Conservation (phyloP, 257 asterid species). For the Leptodermis oblonga region DNA sequence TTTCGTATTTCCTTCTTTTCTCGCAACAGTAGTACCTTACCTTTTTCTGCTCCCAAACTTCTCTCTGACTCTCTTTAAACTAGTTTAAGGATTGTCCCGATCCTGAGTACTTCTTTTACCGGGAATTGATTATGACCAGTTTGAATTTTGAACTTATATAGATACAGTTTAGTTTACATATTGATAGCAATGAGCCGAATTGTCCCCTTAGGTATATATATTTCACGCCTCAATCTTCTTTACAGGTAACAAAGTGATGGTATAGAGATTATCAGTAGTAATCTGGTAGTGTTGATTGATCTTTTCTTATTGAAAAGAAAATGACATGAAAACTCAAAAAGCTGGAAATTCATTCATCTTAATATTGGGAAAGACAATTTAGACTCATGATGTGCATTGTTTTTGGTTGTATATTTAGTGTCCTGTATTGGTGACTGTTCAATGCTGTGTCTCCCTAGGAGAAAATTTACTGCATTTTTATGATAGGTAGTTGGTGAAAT, state of each 20-base stretch:
- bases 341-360: background rate
- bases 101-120: slow-evolving; percentile 18
- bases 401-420: background rate
- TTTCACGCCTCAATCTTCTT: background rate
- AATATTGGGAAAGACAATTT: background rate
- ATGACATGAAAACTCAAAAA: too few species aligned
- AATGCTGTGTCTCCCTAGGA: background rate
- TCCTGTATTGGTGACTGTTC: background rate
- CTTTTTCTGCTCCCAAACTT: slow-evolving; percentile 20
- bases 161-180: slow-evolving; percentile 1
- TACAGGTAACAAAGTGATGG: background rate
- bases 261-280: background rate
- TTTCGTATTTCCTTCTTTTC: slow-evolving; percentile 29
- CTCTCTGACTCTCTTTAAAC: slow-evolving; percentile 25
- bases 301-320: background rate
- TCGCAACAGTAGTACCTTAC: slow-evolving; percentile 25
- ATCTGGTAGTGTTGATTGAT: background rate
- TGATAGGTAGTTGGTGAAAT: too few species aligned
- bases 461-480: background rate
- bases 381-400: background rate
- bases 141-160: slow-evolving; percentile 2
- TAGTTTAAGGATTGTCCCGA: slow-evolving; percentile 26
- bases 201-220: background rate
- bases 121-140: slow-evolving; percentile 8
- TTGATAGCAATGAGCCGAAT: background rate